Percentiles rank a stretch among this genome's conserved stretches.
These are phyloP conservation scores for Diaporthe sp. DNA, from an alignment of 2,329 filamentous ascomycete genomes.

Conservation along the genomic window DNA sequence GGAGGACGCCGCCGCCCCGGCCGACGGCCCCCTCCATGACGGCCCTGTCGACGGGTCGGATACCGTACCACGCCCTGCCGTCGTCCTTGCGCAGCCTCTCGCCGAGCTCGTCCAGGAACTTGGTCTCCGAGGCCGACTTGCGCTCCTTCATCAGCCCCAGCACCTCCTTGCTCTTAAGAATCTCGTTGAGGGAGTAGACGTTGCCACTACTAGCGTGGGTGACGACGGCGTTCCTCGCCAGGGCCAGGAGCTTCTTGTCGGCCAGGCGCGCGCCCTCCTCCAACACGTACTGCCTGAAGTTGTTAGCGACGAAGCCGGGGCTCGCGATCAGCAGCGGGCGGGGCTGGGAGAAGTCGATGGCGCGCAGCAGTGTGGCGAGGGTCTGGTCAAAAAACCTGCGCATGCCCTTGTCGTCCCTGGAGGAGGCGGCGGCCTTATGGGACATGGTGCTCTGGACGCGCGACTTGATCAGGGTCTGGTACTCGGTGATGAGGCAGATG, in stretches of 20 bases:
- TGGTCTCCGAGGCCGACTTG: slow-evolving; percentile 87
- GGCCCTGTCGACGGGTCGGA: slow-evolving; percentile 83
- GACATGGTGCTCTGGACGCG: slow-evolving; percentile 76
- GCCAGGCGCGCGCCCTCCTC: slow-evolving; percentile 69
- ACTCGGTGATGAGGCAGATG: slow-evolving; percentile 85
- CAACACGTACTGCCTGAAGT: slow-evolving; percentile 81
- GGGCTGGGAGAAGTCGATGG: slow-evolving; percentile 79
- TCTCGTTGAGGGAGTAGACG: slow-evolving; percentile 88
- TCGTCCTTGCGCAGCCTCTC: slow-evolving; percentile 85
- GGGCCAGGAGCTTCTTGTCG: slow-evolving; percentile 77
- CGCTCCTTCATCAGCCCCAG: slow-evolving; percentile 84
- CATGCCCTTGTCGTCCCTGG: slow-evolving; percentile 79
- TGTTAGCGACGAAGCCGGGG: slow-evolving; percentile 87
- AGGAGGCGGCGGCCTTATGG: slow-evolving; percentile 74
- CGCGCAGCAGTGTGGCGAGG: slow-evolving; percentile 80
- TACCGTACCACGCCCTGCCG: slow-evolving; percentile 91
- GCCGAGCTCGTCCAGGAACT: slow-evolving; percentile 87
- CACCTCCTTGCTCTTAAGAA: slow-evolving; percentile 85
- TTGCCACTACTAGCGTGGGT: slow-evolving; percentile 90
- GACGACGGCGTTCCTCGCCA: slow-evolving; percentile 75
- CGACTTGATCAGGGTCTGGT: slow-evolving; percentile 82
- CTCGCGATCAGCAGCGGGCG: slow-evolving; percentile 87
- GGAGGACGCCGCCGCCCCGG: slow-evolving; percentile 83
- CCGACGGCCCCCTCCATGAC: slow-evolving; percentile 91
- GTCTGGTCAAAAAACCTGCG: slow-evolving; percentile 83